Evolutionary conservation across 129 eudicot genomes (phyloP).

Genomic region (Solidago caesia): DNA sequence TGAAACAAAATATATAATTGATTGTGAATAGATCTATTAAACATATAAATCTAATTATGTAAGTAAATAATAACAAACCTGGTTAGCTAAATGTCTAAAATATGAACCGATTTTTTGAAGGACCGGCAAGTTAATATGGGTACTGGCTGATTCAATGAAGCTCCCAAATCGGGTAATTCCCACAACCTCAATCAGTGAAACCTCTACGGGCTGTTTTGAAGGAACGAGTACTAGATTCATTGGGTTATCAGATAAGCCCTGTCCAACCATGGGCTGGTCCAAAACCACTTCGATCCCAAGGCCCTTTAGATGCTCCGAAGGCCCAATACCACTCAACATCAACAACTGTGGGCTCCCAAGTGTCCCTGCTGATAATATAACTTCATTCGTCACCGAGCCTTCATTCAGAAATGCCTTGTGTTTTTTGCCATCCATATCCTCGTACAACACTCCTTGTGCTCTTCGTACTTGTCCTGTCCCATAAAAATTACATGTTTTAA

Average conservation of each 20-base stretch:
- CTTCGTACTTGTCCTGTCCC: slow-evolving; percentile 39
- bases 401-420: slow-evolving; percentile 55
- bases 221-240: slow-evolving; percentile 62
- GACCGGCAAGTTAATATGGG: slow-evolving; percentile 38
- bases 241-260: slow-evolving; percentile 74
- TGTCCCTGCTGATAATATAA: slow-evolving; percentile 79
- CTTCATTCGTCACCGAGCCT: slow-evolving; percentile 47
- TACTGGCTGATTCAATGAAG: slow-evolving; percentile 56
- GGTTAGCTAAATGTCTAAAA: slow-evolving; percentile 29
- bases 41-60: not conserved
- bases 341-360: slow-evolving; percentile 81
- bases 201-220: slow-evolving; percentile 45
- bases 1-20: slow-evolving; percentile 6
- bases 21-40: not conserved
- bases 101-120: slow-evolving; percentile 10
- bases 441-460: slow-evolving; percentile 63
- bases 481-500: not conserved
- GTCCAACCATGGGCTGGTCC: slow-evolving; percentile 79
- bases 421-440: slow-evolving; percentile 42
- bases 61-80: slow-evolving; percentile 37
- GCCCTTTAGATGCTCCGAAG: slow-evolving; percentile 45
- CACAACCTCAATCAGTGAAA: slow-evolving; percentile 64
- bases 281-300: slow-evolving; percentile 47
- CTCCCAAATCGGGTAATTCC: slow-evolving; percentile 59
- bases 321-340: slow-evolving; percentile 84